Base-by-base conservation (phyloP, 1,139 yeast genomes). In the Yamadazyma sp. region DNA sequence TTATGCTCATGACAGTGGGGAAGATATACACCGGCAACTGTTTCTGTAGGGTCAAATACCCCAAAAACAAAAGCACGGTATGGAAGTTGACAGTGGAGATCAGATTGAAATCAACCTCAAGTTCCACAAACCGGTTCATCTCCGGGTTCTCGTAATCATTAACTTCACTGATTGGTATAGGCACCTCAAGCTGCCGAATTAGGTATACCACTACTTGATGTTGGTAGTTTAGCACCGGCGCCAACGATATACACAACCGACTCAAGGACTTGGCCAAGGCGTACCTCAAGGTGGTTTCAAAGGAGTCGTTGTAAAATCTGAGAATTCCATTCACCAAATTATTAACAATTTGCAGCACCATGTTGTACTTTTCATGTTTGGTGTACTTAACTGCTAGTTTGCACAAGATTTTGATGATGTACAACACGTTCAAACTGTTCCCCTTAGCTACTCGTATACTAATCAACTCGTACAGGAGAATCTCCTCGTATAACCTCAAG, bases 181-280 rank as follows among this genome's bases (percentile, higher is more conserved):
- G 33, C 10, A 61, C 30, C 4, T 53, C 55, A 28, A 69, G 46
- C 42, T 60, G 64, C 1, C 44, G 38, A 4, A 69, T 34, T 40
- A 69, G 42, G 43, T 57, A 64, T 5, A 41, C 24, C 1, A 66
- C 41, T 15, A 67, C 38, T 44, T 69, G 74, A 3, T 58, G 55
- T 39, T 63, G 68, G 42, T 68, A 72, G 43, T 71, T 71, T 3
- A 49, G 44, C 4, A 42, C 39, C 2, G 28, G 15, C 0, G 56
- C 44, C 4, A 72, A 45, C 3, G 46, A 43, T 2, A 35, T 40
- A 16, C 59, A 55, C 4, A 68, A 42, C 3, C 42, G 39, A 39
- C 68, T 59, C 34, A 69, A 42, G 10, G 66, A 48, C 40, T 71
- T 71, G 2, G 76, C 75, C 50, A 65, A 46, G 2, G 66, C 56